Evolutionary conservation across 192 early-diverging fungal genomes (phyloP).

Genomic region (Dissophora ornata): DNA sequence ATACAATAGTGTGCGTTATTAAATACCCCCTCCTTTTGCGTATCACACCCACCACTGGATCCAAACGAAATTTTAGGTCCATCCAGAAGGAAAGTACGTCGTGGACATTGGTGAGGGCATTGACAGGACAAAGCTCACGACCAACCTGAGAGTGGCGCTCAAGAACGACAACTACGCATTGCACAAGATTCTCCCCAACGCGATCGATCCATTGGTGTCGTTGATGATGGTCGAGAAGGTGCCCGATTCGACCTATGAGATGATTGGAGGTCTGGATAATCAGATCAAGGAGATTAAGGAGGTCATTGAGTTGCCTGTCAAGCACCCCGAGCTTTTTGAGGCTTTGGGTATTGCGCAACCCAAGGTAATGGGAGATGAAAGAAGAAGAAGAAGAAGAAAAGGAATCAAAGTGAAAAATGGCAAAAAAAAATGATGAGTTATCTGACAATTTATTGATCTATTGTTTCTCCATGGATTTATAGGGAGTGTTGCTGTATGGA

Average conservation of each 20-base stretch:
- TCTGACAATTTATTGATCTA: too few relatives aligned
- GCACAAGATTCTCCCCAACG: slow-evolving; percentile 96
- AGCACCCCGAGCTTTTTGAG: slow-evolving; percentile 99
- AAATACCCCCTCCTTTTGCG: too few relatives aligned
- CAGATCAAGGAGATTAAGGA: slow-evolving; percentile 99
- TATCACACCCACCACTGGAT: too few relatives aligned
- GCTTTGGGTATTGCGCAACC: slow-evolving; percentile 98
- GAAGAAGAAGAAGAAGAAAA: too few relatives aligned
- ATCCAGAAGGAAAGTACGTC: slow-evolving; percentile 98
- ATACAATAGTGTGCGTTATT: too few relatives aligned
- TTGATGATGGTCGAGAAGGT: slow-evolving; percentile 99
- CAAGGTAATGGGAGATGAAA: slow-evolving; percentile 64
- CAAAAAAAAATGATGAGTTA: too few relatives aligned
- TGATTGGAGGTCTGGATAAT: slow-evolving; percentile 98
- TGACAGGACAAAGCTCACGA: slow-evolving; percentile 90
- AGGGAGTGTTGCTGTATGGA: slow-evolving; percentile 92
- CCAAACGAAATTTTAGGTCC: slow-evolving; percentile 77
- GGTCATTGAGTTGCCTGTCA: slow-evolving; percentile 99
- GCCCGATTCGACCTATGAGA: slow-evolving; percentile 98
- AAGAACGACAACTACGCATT: slow-evolving; percentile 93
- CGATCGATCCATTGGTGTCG: slow-evolving; percentile 98
- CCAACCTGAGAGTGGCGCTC: slow-evolving; percentile 93
- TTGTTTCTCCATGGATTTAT: not conserved
- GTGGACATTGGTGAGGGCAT: slow-evolving; percentile 94
- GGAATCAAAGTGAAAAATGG: too few relatives aligned